Base-by-base conservation (phyloP, 257 asterid species). In the Solanum bukasovii region DNA sequence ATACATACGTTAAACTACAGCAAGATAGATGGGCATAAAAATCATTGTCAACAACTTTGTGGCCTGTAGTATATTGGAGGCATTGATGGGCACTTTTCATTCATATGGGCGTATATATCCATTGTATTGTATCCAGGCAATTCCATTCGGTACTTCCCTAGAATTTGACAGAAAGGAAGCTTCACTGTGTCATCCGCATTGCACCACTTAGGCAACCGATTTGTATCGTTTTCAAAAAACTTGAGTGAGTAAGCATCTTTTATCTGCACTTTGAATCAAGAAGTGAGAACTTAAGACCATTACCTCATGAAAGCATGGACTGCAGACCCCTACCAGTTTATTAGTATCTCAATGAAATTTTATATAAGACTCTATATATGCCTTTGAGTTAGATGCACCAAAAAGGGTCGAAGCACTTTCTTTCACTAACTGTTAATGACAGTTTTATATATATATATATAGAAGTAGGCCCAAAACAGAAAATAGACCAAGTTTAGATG, bases 181-280 rank as follows among this genome's bases (percentile, higher is more conserved):
- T 95, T 90, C 72, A 94, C 96, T 0, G 93, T 92, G 93, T 96
- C 99, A 83, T 90, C 98, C 2, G 93, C 98, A 68, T 94, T 95
- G 95, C 99, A 96, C 99, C 99, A 96, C 88, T 87, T 88, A 1
- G 99, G 99, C 94, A 96, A 91, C 37, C 90, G 96, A 89, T 95
- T 92, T 14, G 93, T 89, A 88, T 95, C 87, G 92, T 90, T 92
- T 63, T 95, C 98, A 21, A 93, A 96, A 84, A 94, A 89, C 72
- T 94, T 96, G 83, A 95, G 93, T 4, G 92, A 84, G 92, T 96
- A 96, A 3, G 98, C 98, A 86, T 96, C 99, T 91, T 94, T 95
- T 90, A 96, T 94, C 99, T 96, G 98, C 89, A 91, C 63, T 34
- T 87, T 29, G 10, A 18, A 31, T 77, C 84, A 29, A 81, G 68